phyloP scores from a whole-genome alignment of 2,329 filamentous ascomycete genomes.

The Didymella pomorum region DNA sequence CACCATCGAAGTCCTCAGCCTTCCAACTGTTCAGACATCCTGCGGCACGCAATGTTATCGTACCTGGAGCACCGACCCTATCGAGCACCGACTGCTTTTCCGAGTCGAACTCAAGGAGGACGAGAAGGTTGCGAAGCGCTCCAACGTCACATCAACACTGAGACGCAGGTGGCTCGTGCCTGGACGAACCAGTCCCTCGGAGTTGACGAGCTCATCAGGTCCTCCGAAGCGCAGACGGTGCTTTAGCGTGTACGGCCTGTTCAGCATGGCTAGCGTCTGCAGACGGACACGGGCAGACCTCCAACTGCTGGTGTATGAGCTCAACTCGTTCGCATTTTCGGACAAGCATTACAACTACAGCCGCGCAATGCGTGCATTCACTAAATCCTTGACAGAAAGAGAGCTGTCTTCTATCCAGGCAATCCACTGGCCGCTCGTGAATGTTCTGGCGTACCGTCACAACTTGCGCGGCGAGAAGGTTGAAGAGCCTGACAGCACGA shows the following conservation, averaged over 20 bases:
- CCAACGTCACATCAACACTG: not conserved
- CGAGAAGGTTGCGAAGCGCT: not conserved
- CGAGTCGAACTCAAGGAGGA: not conserved
- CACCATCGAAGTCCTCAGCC: not conserved
- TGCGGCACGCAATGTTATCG: not conserved
- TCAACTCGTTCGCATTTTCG: constrained; percentile 8
- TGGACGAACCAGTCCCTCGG: not conserved
- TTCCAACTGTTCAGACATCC: not conserved
- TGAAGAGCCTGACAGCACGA: not conserved
- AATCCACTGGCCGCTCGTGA: constrained; percentile 6
- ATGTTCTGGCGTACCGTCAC: not conserved
- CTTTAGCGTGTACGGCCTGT: constrained; percentile 8
- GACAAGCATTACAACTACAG: not conserved
- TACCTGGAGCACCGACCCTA: not conserved
- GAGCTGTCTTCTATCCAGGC: not conserved
- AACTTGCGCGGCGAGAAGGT: not conserved
- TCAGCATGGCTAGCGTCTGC: constrained; percentile 6
- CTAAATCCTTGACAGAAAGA: not conserved
- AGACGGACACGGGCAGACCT: constrained; percentile 2
- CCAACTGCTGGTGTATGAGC: not conserved
- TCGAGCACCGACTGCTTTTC: not conserved
- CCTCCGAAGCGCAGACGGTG: constrained; percentile 2
- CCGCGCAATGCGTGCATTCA: constrained; percentile 1
- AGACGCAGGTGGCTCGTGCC: not conserved
- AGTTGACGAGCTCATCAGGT: not conserved